phyloP scores from a whole-genome alignment of 75 land plant species.

The Gnetum montanum region DNA sequence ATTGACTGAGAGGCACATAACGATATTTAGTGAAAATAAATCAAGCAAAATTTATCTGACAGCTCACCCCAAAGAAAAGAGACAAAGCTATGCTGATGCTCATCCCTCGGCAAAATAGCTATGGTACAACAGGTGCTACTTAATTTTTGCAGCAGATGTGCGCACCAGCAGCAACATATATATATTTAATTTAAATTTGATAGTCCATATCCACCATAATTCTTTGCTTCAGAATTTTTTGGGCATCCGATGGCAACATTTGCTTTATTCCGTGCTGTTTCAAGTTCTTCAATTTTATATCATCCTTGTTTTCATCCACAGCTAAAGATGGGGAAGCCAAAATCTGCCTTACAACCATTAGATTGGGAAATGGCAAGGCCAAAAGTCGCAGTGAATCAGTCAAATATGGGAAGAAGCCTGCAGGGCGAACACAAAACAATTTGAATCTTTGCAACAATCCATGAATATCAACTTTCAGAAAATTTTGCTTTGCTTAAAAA shows the following conservation, averaged over 20 bases:
- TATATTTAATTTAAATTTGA: no score
- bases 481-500: constrained; percentile 49
- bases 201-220: constrained; percentile 14
- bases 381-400: constrained; percentile 54
- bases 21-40: no score
- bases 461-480: constrained; percentile 31
- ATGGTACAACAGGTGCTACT: no score
- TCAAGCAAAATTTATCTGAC: no score
- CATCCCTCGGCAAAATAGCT: no score
- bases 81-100: no score
- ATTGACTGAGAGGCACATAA: no score
- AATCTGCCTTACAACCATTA: constrained; percentile 10
- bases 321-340: constrained; percentile 7
- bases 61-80: no score
- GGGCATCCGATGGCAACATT: constrained; percentile 38
- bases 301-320: constrained; percentile 8
- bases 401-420: constrained; percentile 68
- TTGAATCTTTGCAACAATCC: constrained; percentile 62
- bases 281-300: constrained; percentile 38
- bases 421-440: constrained; percentile 85
- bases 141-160: no score
- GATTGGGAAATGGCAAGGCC: constrained; percentile 26
- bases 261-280: constrained; percentile 32
- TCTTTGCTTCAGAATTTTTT: constrained; percentile 39
- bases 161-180: no score